A percentile compares a stretch with the other conserved stretches of the same genome.
Conservation (phyloP, 75 land plant species). For the Sequoia sempervirens region DNA sequence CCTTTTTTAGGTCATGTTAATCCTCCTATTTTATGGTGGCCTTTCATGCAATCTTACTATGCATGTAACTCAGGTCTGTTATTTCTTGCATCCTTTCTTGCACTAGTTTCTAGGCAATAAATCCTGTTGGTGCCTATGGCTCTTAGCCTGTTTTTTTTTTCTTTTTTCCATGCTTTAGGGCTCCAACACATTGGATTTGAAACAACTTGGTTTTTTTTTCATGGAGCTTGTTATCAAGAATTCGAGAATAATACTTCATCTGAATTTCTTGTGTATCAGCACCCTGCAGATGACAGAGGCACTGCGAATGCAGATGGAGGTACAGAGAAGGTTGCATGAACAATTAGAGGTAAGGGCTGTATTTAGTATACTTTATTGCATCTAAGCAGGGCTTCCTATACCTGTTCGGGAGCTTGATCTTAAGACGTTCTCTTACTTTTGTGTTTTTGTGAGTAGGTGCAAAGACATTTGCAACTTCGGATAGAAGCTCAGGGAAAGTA, state of each 20-base stretch:
- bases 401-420: background rate
- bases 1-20: background rate
- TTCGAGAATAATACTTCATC: background rate
- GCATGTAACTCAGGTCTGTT: background rate
- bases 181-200: background rate
- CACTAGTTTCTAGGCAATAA: background rate
- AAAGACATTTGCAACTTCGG: conserved; percentile 77
- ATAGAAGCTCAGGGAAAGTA: conserved; percentile 98
- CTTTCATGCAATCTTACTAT: background rate
- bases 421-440: background rate
- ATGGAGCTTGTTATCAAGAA: background rate
- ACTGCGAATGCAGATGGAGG: conserved; percentile 48
- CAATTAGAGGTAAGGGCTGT: conserved; percentile 40
- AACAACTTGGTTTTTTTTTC: background rate
- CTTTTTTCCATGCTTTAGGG: background rate
- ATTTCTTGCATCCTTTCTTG: background rate
- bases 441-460: conserved; percentile 49
- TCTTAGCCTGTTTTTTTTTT: background rate
- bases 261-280: conserved; percentile 16
- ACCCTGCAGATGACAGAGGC: conserved; percentile 40
- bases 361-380: background rate
- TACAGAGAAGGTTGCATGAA: conserved; percentile 35
- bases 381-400: background rate
- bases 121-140: background rate
- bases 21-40: background rate